Percentiles rank a stretch among this genome's conserved stretches.
These are phyloP conservation scores for Globisporangium sylvaticum DNA, from an alignment of 352 stramenopile species.

Conservation along the genomic window DNA sequence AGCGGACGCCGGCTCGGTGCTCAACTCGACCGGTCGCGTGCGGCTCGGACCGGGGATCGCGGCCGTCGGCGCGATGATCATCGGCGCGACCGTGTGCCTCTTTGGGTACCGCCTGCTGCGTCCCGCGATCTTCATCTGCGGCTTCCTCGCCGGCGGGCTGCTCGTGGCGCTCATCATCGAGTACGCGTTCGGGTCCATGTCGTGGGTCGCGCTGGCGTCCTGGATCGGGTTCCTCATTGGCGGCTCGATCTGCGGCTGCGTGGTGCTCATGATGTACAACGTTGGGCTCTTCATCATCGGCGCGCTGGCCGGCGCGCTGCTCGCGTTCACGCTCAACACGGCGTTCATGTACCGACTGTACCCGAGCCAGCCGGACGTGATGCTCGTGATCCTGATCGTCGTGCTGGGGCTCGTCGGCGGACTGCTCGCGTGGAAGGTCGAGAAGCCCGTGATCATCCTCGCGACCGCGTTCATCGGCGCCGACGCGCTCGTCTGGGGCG, in stretches of 20 bases:
- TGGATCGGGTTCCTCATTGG: slow-evolving; percentile 51
- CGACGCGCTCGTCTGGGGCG: slow-evolving; percentile 38
- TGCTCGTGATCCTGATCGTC: slow-evolving; percentile 38
- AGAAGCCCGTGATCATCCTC: slow-evolving; percentile 48
- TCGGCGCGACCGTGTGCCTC: slow-evolving; percentile 43
- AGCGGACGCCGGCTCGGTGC: slow-evolving; percentile 12
- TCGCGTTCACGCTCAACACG: slow-evolving; percentile 30
- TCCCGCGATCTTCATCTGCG: slow-evolving; percentile 57
- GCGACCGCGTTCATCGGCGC: slow-evolving; percentile 63
- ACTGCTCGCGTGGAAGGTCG: slow-evolving; percentile 49
- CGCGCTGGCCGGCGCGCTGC: slow-evolving; percentile 21
- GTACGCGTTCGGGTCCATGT: slow-evolving; percentile 36
- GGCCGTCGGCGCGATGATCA: slow-evolving; percentile 40
- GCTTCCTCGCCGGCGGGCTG: slow-evolving; percentile 68
- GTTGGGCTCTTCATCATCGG: slow-evolving; percentile 50
- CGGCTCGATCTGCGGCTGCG: slow-evolving; percentile 31
- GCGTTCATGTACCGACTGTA: slow-evolving; percentile 37
- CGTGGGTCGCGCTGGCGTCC: slow-evolving; percentile 49
- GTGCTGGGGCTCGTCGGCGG: slow-evolving; percentile 36
- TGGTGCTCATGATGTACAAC: slow-evolving; percentile 49
- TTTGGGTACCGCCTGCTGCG: slow-evolving; percentile 57
- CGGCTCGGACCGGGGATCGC: slow-evolving; percentile 43
- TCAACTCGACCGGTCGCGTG: slow-evolving; percentile 39
- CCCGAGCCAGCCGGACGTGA: slow-evolving; percentile 37
- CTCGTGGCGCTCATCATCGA: slow-evolving; percentile 55